Conservation (phyloP, 164 flowering plant genomes). For the Umbellularia californica region DNA sequence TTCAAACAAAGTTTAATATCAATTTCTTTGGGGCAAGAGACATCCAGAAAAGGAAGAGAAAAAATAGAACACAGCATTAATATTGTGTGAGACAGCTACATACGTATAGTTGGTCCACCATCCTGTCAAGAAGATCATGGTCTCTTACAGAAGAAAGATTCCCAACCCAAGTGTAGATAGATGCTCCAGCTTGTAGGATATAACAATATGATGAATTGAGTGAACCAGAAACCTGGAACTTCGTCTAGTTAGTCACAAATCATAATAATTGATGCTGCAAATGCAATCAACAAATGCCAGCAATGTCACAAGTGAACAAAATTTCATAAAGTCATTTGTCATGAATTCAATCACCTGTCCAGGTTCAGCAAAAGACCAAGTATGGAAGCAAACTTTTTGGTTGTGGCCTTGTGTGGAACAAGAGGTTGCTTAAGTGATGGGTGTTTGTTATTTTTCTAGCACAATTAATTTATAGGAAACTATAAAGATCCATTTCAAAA, state of each 20-base stretch:
- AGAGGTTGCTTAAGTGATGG: background rate
- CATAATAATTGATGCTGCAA: background rate
- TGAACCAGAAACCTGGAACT: constrained; percentile 56
- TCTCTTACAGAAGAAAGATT: constrained; percentile 49
- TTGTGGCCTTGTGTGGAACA: background rate
- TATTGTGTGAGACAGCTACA: constrained; percentile 13
- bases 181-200: constrained; percentile 51
- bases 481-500: too few relatives aligned
- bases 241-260: background rate
- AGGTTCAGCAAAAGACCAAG: background rate
- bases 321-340: background rate
- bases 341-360: background rate
- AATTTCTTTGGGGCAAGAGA: background rate
- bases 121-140: constrained; percentile 57
- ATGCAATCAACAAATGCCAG: constrained; percentile 8
- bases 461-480: too few relatives aligned
- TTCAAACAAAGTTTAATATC: background rate
- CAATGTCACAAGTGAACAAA: background rate
- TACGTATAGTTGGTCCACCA: constrained; percentile 52
- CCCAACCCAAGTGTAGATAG: constrained; percentile 63
- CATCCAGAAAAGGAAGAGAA: background rate
- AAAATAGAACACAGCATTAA: background rate
- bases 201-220: constrained; percentile 76
- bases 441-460: background rate
- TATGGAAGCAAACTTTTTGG: background rate